These are phyloP conservation scores for Stipa capillata DNA, from an alignment of 176 grass and related monocot genomes.

Conservation along the genomic window DNA sequence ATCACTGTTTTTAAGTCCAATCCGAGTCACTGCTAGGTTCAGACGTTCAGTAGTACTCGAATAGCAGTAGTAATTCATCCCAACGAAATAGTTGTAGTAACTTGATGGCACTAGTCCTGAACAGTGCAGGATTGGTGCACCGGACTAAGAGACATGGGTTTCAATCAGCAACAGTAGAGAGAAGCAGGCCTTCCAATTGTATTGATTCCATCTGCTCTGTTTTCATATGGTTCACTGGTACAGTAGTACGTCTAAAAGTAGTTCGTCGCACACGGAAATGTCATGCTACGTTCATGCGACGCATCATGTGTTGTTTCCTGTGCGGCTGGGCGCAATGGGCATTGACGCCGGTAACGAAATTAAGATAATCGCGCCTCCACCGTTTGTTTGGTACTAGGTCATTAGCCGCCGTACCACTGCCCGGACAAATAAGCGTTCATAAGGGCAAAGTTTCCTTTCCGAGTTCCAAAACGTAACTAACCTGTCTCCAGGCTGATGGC, in stretches of 20 bases:
- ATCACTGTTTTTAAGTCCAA: no score
- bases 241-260: not conserved
- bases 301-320: not conserved
- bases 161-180: not conserved
- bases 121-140: no score
- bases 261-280: not conserved
- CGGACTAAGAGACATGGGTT: not conserved
- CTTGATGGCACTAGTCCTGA: no score
- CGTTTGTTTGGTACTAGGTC: not conserved
- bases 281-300: not conserved
- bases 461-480: not conserved
- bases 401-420: not conserved
- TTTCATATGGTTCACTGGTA: not conserved
- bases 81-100: no score
- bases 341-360: not conserved
- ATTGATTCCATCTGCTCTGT: not conserved
- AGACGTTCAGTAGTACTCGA: no score
- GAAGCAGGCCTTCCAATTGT: not conserved
- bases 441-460: not conserved
- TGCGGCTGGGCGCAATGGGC: not conserved
- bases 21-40: no score
- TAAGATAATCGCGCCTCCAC: not conserved
- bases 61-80: no score
- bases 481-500: slow-evolving; percentile 9
- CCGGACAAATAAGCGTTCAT: not conserved